Evolutionary conservation across 176 grass and related monocot species (phyloP), one percentile per base, ranked within the genome.

Genomic region (Phoenix dactylifera): DNA sequence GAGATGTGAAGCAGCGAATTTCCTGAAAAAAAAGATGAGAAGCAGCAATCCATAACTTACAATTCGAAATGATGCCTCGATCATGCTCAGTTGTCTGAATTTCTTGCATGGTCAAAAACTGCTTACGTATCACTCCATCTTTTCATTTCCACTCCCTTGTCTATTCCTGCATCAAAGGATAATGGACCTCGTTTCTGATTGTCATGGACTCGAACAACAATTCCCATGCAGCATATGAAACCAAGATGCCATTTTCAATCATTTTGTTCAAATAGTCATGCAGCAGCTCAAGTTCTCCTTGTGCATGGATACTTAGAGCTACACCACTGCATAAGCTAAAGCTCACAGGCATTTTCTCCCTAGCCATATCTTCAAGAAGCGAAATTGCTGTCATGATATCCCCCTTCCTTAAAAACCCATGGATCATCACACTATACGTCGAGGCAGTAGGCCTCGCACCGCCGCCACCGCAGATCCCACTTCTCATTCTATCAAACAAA

Each of bases 171-270:
- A 39, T 10, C 9, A 55, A 10, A n/a, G 9, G 53, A 7, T 6
- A 10, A 9, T 3, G 53, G 4, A 19, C 20, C 3, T 26, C 12
- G 23, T 26, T 52, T 28, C 18, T 22, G 22, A 12, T 67, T 15
- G 6, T 57, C 53, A 59, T 23, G 28, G 16, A 59, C 49, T 71
- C 22, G 1, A 60, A 1, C 22, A 71, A 59, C 18, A 1, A 7
- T 59, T 71, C 55, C 56, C 55, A 60, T 51, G 17, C 56, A n/a
- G 39, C 9, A 29, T 60, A 60, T 28, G 68, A 51, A 60, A 18
- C 22, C 15, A 71, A 50, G 44, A 6, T 71, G 35, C 68, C 68
- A 52, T 22, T 71, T 24, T 71, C 68, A 19, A 71, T 18, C 56
- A 71, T 60, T 58, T 26, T 15, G 55, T 60, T 59, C 68, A 71